Evolutionary conservation across 179 eudicot genomes (phyloP).

Genomic region (Nepenthes alata): DNA sequence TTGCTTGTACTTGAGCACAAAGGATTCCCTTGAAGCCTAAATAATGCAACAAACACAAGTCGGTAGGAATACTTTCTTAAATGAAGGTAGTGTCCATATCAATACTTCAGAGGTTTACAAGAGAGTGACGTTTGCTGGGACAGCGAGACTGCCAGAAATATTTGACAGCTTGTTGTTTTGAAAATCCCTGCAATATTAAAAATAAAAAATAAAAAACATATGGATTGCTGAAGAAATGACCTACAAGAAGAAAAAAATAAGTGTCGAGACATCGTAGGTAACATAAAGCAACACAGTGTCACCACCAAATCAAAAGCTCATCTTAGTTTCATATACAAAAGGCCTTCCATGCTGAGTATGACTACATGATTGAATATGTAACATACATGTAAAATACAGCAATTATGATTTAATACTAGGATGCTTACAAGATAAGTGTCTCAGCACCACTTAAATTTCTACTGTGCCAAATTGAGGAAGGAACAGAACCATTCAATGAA

Average conservation of each 20-base stretch:
- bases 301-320: too few species aligned
- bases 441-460: constrained; percentile 35
- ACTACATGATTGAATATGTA: too few species aligned
- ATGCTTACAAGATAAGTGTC: constrained; percentile 48
- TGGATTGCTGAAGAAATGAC: too few species aligned
- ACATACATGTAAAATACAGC: too few species aligned
- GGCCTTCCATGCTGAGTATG: too few species aligned
- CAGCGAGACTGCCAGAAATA: constrained; percentile 30
- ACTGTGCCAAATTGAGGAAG: constrained; percentile 44
- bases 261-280: too few species aligned
- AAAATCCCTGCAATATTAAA: constrained; percentile 39
- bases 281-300: too few species aligned
- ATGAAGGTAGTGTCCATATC: too few species aligned
- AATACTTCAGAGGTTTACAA: constrained; percentile 22
- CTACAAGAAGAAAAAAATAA: neutral
- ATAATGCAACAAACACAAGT: constrained; percentile 7
- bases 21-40: constrained; percentile 67
- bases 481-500: constrained; percentile 43
- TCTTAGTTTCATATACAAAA: too few species aligned
- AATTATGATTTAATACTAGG: too few species aligned
- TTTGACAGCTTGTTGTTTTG: constrained; percentile 40
- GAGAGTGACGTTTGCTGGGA: constrained; percentile 46
- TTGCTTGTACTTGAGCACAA: constrained; percentile 30
- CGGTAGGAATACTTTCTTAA: constrained; percentile 1
- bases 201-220: too few species aligned